phyloP scores from a whole-genome alignment of 169 alveolate species.

The Miamiensis avidus region DNA sequence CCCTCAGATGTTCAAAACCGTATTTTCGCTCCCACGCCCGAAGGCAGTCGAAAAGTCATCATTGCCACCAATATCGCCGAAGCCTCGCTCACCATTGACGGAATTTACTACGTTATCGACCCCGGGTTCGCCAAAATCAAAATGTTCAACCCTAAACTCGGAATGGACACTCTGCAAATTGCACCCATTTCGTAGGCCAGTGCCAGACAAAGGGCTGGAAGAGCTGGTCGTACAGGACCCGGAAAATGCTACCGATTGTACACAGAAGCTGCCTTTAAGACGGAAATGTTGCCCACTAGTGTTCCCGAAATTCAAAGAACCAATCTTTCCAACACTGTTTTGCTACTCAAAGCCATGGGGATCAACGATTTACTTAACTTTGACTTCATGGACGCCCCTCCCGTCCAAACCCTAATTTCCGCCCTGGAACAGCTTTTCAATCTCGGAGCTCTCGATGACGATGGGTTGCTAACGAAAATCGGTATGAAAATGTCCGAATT shows the following conservation, averaged over 20 bases:
- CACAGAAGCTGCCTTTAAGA: constrained; percentile 97
- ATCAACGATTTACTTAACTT: constrained; percentile 97
- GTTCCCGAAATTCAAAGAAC: constrained; percentile 99
- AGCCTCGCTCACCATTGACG: constrained; percentile 99
- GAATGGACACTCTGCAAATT: constrained; percentile 98
- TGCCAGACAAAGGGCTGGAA: constrained; percentile 99
- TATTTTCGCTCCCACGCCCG: constrained; percentile 99
- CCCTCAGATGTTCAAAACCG: constrained; percentile 97
- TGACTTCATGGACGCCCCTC: constrained; percentile 99
- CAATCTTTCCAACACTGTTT: constrained; percentile 97
- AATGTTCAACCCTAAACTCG: constrained; percentile 96
- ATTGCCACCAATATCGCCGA: constrained; percentile 99
- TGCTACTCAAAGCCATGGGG: constrained; percentile 99
- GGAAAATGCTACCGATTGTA: constrained; percentile 99
- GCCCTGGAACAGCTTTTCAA: constrained; percentile 98
- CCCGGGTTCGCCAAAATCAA: constrained; percentile 99
- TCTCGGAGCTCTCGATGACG: constrained; percentile 99
- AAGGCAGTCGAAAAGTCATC: constrained; percentile 97
- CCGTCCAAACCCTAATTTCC: constrained; percentile 94
- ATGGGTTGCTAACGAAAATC: constrained; percentile 98
- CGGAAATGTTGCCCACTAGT: constrained; percentile 99
- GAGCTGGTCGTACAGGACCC: constrained; percentile 99
- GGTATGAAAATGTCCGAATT: constrained; percentile 99
- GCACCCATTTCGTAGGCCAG: constrained; percentile 98
- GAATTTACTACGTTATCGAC: constrained; percentile 99